Percentiles rank a stretch among this genome's conserved stretches.
phyloP scores from a whole-genome alignment of 2,329 filamentous ascomycete genomes.

The Calonectria fujianensis region DNA sequence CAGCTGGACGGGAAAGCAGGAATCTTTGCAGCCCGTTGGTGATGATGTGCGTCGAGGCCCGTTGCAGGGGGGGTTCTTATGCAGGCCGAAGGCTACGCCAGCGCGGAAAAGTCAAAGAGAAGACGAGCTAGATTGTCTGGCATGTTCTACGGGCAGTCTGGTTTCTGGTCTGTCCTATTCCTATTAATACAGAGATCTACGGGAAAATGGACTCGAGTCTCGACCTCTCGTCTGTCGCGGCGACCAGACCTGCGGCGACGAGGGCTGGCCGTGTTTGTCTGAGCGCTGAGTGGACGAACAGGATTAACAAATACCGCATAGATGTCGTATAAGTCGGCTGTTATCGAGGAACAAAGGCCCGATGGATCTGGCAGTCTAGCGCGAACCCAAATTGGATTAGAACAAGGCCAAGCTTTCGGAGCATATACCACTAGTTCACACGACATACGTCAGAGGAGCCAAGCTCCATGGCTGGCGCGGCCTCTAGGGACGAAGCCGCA shows the following conservation, averaged over 20 bases:
- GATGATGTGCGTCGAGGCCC: not conserved
- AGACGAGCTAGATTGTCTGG: not conserved
- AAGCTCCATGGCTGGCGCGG: constrained; percentile 17
- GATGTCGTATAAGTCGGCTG: constrained; percentile 31
- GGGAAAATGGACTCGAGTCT: constrained; percentile 24
- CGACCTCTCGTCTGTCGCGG: not conserved
- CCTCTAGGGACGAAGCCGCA: constrained; percentile 19
- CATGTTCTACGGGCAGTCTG: constrained; percentile 1
- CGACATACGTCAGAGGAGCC: constrained; percentile 26
- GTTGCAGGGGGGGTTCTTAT: constrained; percentile 13
- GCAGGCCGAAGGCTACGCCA: not conserved
- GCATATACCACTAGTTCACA: constrained; percentile 31
- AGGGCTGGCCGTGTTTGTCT: constrained; percentile 18
- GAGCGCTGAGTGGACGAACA: constrained; percentile 25
- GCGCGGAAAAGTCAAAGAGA: constrained; percentile 1
- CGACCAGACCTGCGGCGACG: not conserved
- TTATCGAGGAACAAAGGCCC: constrained; percentile 26
- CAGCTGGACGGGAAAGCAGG: not conserved
- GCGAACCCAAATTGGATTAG: constrained; percentile 24
- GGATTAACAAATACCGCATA: constrained; percentile 35
- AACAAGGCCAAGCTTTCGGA: constrained; percentile 30
- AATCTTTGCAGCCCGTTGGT: not conserved
- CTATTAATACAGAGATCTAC: constrained; percentile 29
- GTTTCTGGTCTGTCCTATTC: not conserved
- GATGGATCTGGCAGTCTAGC: not conserved